A percentile compares a stretch with the other conserved stretches of the same genome.
Conservation (phyloP, 1,284 basidiomycete genomes). For the Rhodotorula sp. region DNA sequence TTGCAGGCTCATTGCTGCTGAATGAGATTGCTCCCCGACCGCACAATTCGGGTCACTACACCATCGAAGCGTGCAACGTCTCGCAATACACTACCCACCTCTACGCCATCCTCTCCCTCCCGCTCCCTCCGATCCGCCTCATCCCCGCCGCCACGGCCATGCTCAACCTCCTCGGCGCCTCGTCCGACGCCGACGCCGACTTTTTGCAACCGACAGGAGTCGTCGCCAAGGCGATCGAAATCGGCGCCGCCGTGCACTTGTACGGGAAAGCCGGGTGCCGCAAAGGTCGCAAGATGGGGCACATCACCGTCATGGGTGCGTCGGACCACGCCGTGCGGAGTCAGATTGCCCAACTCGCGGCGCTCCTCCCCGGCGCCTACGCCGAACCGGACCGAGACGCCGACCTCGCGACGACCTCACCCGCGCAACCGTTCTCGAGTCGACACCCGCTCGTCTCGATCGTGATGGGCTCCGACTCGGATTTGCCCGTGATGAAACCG, state of each 20-base stretch:
- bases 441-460: constrained; percentile 80
- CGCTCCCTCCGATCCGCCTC: constrained; percentile 82
- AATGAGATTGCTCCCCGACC: constrained; percentile 99
- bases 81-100: constrained; percentile 99
- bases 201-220: constrained; percentile 35
- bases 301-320: constrained; percentile 83
- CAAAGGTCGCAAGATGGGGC: constrained; percentile 95
- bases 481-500: constrained; percentile 86
- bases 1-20: constrained; percentile 69
- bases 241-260: constrained; percentile 80
- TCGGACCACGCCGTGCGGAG: constrained; percentile 72
- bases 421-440: constrained; percentile 58
- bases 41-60: constrained; percentile 98
- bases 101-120: constrained; percentile 87
- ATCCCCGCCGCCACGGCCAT: constrained; percentile 86
- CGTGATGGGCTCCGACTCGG: constrained; percentile 99
- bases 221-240: constrained; percentile 56
- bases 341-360: constrained; percentile 68
- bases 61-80: constrained; percentile 95
- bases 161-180: constrained; percentile 89
- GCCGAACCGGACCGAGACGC: constrained; percentile 51
- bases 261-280: constrained; percentile 91
- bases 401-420: constrained; percentile 45
- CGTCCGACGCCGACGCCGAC: constrained; percentile 44
- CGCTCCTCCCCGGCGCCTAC: constrained; percentile 46